Evolutionary conservation across 306 rosid genomes (phyloP), one percentile per base, ranked within the genome.

Genomic region (Dalbergia cultrata): DNA sequence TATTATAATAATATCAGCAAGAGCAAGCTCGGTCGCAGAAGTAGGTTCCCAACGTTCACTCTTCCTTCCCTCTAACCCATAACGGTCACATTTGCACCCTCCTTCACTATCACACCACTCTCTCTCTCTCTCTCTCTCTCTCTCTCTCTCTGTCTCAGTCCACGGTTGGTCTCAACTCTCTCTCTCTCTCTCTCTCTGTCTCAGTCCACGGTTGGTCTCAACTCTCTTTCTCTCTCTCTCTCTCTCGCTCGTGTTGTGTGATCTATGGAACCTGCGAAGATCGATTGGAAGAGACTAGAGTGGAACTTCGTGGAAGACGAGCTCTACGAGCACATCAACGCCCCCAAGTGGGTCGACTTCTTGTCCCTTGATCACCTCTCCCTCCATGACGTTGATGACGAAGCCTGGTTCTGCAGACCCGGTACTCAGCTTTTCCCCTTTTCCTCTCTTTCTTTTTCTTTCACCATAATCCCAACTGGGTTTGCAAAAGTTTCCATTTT

Each of bases 301-400:
- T 96, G 94, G 88, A 89, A 66, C 45, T 96, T 93, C 80, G 92
- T 84, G 0, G 97, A 89, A 76, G 99, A 96, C 59, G 88, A 89
- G 35, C 77, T 84, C 14, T 96, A 83, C 82, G 99, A 96, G 78
- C 85, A 93, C 82, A 88, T 96, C 41, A 92, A 92, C 72, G 99
- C 99, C 5, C 99, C 99, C 65, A 91, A 93, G 71, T 96, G 94
- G 93, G 85, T 96, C 70, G 99, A 96, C 81, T 93, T 96, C 90
- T 88, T 83, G 86, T 81, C 92, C 71, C 84, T 87, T 8, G 85
- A 82, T 33, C 56, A 74, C 4, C 60, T 77, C 4, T 59, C 79
- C 31, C 44, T 63, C 26, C 0, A 53, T 17, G 16, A 44, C 22
- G 81, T 70, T 1, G 94, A 92, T 22, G 94, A 91, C 11, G 93